Percentiles rank a stretch among this genome's conserved stretches.
These are phyloP conservation scores for Cryptomeria japonica DNA, from an alignment of 75 land plant species.

Conservation along the genomic window DNA sequence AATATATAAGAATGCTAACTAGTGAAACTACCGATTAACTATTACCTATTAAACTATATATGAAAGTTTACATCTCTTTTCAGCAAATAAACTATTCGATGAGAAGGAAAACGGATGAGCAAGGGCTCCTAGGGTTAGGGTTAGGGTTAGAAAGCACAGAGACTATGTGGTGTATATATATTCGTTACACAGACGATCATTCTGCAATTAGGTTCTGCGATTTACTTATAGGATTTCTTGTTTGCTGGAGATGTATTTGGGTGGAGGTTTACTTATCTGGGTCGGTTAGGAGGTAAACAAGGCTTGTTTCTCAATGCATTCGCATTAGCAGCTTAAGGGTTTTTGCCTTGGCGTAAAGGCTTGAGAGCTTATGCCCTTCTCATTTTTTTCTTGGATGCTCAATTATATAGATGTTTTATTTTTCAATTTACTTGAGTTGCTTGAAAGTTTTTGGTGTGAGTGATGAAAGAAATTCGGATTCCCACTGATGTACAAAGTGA, in stretches of 20 bases:
- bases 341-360: slow-evolving; percentile 29
- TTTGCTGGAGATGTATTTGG: background rate
- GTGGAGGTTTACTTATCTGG: background rate
- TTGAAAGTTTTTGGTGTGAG: background rate
- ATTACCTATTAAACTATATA: too few species aligned
- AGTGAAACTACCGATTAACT: too few species aligned
- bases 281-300: slow-evolving; percentile 16
- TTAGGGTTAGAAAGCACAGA: background rate
- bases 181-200: background rate
- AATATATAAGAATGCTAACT: too few species aligned
- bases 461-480: slow-evolving; percentile 13
- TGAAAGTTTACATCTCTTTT: too few species aligned
- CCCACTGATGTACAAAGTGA: slow-evolving; percentile 5
- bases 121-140: background rate
- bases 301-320: slow-evolving; percentile 39
- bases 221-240: background rate
- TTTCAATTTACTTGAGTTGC: background rate
- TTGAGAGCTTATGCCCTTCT: slow-evolving; percentile 23
- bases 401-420: background rate
- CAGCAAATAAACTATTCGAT: too few species aligned
- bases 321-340: slow-evolving; percentile 36
- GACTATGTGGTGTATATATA: background rate
- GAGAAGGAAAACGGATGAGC: background rate
- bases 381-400: slow-evolving; percentile 29
- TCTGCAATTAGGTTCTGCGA: background rate